Conservation (phyloP, 805 yeast species). For the Blastobotrys peoriensis region DNA sequence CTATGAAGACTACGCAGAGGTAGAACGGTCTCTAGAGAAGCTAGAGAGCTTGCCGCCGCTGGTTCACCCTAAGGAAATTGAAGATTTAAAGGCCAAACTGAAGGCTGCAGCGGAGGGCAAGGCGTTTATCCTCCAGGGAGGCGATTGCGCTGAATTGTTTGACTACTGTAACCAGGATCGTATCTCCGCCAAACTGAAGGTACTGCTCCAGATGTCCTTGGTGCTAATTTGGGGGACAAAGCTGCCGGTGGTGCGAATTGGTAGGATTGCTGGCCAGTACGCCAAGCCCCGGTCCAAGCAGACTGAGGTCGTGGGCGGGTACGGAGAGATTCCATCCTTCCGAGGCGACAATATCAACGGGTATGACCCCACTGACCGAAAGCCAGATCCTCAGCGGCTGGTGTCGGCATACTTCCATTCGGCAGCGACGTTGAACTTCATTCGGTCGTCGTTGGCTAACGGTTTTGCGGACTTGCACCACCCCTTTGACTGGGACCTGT, state of each 20-base stretch:
- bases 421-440: constrained; percentile 39
- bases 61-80: constrained; percentile 36
- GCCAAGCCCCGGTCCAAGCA: constrained; percentile 41
- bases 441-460: constrained; percentile 29
- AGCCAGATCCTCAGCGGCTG: constrained; percentile 36
- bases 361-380: constrained; percentile 33
- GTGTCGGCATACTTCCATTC: constrained; percentile 41
- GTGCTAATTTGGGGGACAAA: constrained; percentile 40
- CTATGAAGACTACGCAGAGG: constrained; percentile 33
- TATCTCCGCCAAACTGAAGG: constrained; percentile 38
- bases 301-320: constrained; percentile 37
- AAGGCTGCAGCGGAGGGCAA: constrained; percentile 37
- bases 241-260: constrained; percentile 36
- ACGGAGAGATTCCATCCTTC: constrained; percentile 35
- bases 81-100: constrained; percentile 29
- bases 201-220: constrained; percentile 37
- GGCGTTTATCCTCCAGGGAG: constrained; percentile 40
- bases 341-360: constrained; percentile 41
- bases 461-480: constrained; percentile 39
- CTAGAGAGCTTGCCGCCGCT: constrained; percentile 38
- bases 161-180: constrained; percentile 37
- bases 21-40: constrained; percentile 36
- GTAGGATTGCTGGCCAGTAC: constrained; percentile 41
- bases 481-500: constrained; percentile 37
- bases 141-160: constrained; percentile 41